Conservation (phyloP, 768 basidiomycete species). For the Albatrellus ellisii region DNA sequence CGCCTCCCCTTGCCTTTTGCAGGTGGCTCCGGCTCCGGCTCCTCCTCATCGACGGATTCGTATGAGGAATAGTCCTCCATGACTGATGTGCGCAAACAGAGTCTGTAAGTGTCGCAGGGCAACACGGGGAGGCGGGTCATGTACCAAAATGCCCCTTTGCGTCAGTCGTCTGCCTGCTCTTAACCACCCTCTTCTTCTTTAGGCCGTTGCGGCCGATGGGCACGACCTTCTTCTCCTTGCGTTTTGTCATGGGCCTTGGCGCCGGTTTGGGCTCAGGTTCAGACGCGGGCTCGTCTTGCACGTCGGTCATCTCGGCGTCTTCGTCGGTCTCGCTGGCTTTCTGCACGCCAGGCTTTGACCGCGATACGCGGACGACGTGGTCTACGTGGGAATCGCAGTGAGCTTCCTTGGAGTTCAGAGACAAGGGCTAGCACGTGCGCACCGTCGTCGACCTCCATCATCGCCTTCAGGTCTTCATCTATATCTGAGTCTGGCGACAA, state of each 20-base stretch:
- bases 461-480: conserved; percentile 32
- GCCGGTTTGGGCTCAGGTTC: conserved; percentile 20
- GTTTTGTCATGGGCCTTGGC: conserved; percentile 27
- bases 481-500: conserved; percentile 32
- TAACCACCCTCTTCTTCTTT: conserved; percentile 56
- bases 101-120: conserved; percentile 1
- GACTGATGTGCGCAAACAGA: conserved; percentile 25
- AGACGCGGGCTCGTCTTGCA: conserved; percentile 11
- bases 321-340: conserved; percentile 13
- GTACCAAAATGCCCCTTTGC: conserved; percentile 65
- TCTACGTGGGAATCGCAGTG: conserved; percentile 27
- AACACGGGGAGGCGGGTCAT: conserved; percentile 13
- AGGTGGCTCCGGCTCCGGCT: conserved; percentile 19
- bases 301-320: conserved; percentile 18
- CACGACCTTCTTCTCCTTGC: conserved; percentile 52
- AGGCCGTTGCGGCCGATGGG: conserved; percentile 71
- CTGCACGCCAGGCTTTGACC: conserved; percentile 1
- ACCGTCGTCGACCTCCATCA: conserved; percentile 79
- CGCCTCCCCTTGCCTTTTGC: conserved; percentile 10
- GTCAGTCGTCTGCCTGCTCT: conserved; percentile 40
- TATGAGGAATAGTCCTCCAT: conserved; percentile 73
- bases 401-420: not conserved
- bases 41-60: conserved; percentile 62
- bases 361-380: conserved; percentile 11
- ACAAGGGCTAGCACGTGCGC: conserved; percentile 10